Conservation (phyloP, 1,284 basidiomycete genomes). For the Moesziomyces sp. region DNA sequence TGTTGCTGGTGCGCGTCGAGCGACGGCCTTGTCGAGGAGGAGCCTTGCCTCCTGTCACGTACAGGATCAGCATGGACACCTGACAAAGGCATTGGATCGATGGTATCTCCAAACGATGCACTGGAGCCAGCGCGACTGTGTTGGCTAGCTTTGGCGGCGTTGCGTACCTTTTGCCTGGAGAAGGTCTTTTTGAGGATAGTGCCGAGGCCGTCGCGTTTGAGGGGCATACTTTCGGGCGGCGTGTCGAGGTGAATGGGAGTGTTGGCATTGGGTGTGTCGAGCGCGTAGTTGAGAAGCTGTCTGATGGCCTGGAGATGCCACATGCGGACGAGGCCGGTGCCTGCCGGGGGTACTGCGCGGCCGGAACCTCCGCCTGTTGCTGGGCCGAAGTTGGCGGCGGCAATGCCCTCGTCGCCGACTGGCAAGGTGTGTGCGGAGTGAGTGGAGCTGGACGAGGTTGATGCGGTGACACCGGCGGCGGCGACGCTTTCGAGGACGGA, state of each 20-base stretch:
- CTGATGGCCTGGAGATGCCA: constrained; percentile 56
- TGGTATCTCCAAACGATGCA: constrained; percentile 10
- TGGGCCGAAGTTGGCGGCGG: constrained; percentile 47
- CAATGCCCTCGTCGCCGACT: constrained; percentile 23
- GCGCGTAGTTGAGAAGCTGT: constrained; percentile 44
- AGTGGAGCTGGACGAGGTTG: constrained; percentile 18
- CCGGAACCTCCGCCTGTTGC: constrained; percentile 47
- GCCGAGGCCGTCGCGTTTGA: constrained; percentile 24
- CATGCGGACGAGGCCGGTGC: constrained; percentile 49
- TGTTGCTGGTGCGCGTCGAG: background rate
- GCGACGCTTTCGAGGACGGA: constrained; percentile 41
- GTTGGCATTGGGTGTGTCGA: constrained; percentile 40
- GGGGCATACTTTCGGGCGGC: background rate
- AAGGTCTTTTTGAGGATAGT: constrained; percentile 47
- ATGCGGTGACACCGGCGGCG: constrained; percentile 4
- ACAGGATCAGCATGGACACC: background rate
- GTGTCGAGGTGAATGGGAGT: constrained; percentile 41
- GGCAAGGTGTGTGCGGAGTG: constrained; percentile 13
- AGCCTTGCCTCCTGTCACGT: background rate
- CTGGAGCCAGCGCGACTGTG: constrained; percentile 5
- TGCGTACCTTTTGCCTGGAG: constrained; percentile 8
- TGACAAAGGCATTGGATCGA: constrained; percentile 7
- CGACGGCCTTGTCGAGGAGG: background rate
- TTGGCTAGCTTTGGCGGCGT: background rate
- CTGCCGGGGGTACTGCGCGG: constrained; percentile 43